Percentiles rank a stretch among this genome's conserved stretches.
Conservation (phyloP, 305 asterid genomes). For the Fraxinus greggii region DNA sequence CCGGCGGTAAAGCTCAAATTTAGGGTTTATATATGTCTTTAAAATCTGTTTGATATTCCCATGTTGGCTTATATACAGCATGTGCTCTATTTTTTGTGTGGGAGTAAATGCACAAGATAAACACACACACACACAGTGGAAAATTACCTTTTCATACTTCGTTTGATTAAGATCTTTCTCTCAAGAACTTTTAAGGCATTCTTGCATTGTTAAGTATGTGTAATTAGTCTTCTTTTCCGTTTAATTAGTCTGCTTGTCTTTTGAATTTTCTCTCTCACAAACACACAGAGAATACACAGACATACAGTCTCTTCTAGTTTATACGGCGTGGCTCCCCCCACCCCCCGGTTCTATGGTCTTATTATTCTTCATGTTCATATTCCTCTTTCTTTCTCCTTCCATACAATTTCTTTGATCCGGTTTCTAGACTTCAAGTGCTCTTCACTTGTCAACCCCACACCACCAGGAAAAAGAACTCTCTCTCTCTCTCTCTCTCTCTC, state of each 20-base stretch:
- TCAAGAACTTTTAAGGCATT: not conserved
- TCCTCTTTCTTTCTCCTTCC: not conserved
- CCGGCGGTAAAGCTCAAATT: slow-evolving; percentile 35
- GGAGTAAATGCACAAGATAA: not conserved
- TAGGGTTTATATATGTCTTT: slow-evolving; percentile 16
- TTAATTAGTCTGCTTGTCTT: not conserved
- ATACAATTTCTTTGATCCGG: not conserved
- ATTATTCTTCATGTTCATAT: not conserved
- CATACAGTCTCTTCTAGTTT: not conserved
- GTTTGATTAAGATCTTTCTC: not conserved
- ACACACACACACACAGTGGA: not conserved
- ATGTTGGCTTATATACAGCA: not conserved
- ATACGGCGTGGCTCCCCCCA: not conserved
- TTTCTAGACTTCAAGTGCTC: not conserved
- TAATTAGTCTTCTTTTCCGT: not conserved
- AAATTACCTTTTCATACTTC: not conserved
- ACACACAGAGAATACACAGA: not conserved
- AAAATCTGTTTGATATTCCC: not conserved
- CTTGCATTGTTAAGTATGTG: not conserved
- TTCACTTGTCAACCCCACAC: not conserved
- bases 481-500: not conserved
- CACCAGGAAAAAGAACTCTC: not conserved
- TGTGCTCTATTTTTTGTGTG: not conserved
- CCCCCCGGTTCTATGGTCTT: not conserved
- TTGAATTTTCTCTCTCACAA: not conserved